Percentiles rank a stretch among this genome's conserved stretches.
phyloP scores from a whole-genome alignment of 352 stramenopile species.

The Globisporangium okanoganense region DNA sequence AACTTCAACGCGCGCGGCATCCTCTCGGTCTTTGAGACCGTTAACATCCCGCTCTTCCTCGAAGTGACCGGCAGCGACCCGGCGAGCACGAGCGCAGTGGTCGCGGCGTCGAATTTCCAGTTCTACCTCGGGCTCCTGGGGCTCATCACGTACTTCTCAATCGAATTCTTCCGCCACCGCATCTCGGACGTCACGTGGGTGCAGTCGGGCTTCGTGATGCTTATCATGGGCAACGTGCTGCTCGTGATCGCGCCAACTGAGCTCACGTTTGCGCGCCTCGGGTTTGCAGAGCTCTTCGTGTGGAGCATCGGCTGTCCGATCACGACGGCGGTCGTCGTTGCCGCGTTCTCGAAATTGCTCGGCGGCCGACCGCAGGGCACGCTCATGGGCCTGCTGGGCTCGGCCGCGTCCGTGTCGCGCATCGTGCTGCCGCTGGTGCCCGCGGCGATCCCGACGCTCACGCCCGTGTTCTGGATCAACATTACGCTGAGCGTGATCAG shows the following conservation, averaged over 20 bases:
- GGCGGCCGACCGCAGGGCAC: constrained; percentile 70
- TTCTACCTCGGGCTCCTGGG: constrained; percentile 77
- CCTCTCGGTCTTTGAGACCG: constrained; percentile 78
- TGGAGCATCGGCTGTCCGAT: constrained; percentile 82
- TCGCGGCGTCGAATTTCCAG: constrained; percentile 78
- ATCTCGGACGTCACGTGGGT: constrained; percentile 73
- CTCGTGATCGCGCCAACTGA: constrained; percentile 38
- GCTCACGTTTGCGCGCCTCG: constrained; percentile 48
- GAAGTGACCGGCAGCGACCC: constrained; percentile 62
- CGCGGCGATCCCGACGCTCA: constrained; percentile 59
- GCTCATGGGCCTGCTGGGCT: constrained; percentile 75
- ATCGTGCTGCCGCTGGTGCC: constrained; percentile 61
- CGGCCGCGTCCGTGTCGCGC: constrained; percentile 63
- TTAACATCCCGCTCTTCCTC: constrained; percentile 81
- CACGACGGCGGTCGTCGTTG: constrained; percentile 68
- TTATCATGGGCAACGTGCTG: constrained; percentile 55
- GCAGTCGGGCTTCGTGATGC: constrained; percentile 58
- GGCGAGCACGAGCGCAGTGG: constrained; percentile 41
- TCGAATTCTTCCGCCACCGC: constrained; percentile 68
- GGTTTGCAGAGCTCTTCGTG: constrained; percentile 61
- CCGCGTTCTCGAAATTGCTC: constrained; percentile 76
- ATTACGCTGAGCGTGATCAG: constrained; percentile 55
- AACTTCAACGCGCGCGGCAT: constrained; percentile 78
- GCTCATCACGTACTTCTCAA: constrained; percentile 72
- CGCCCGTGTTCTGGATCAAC: constrained; percentile 76